phyloP scores from a whole-genome alignment of 2,329 filamentous ascomycete genomes.

The Aspergillus latus region DNA sequence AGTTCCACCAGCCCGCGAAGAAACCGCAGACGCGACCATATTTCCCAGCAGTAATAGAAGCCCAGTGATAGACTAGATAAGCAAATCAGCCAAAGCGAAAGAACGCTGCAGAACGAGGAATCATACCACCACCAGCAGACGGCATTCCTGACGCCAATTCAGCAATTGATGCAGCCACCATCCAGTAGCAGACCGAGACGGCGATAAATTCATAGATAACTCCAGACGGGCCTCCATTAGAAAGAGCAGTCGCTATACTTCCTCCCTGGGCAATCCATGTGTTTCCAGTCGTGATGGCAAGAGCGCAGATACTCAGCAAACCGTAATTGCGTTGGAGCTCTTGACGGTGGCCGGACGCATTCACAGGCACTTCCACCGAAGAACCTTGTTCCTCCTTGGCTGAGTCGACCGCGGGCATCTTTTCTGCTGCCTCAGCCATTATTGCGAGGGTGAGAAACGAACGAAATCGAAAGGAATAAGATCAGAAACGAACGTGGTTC shows the following conservation, averaged over 20 bases:
- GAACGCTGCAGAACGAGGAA: neutral
- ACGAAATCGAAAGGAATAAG: neutral
- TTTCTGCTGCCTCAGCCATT: constrained; percentile 26
- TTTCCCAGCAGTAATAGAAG: constrained; percentile 57
- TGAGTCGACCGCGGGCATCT: constrained; percentile 25
- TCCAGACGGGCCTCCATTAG: constrained; percentile 62
- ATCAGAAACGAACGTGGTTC: neutral
- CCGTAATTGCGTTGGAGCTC: constrained; percentile 65
- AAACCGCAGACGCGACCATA: constrained; percentile 54
- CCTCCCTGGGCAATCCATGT: constrained; percentile 65
- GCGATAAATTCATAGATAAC: constrained; percentile 62
- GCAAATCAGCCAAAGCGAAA: neutral
- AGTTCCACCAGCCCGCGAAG: constrained; percentile 49
- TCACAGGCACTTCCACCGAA: constrained; percentile 49
- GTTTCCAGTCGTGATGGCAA: constrained; percentile 63
- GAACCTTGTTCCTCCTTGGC: constrained; percentile 26
- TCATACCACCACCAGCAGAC: constrained; percentile 54
- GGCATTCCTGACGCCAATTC: constrained; percentile 63
- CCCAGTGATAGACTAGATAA: constrained; percentile 60
- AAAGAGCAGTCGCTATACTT: constrained; percentile 57
- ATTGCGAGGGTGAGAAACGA: constrained; percentile 12
- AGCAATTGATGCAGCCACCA: constrained; percentile 59
- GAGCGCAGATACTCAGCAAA: constrained; percentile 58
- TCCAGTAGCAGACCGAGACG: constrained; percentile 56
- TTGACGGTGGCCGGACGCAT: constrained; percentile 64